phyloP scores from a whole-genome alignment of 805 yeast species.

The Cyberlindnera meyerae region DNA sequence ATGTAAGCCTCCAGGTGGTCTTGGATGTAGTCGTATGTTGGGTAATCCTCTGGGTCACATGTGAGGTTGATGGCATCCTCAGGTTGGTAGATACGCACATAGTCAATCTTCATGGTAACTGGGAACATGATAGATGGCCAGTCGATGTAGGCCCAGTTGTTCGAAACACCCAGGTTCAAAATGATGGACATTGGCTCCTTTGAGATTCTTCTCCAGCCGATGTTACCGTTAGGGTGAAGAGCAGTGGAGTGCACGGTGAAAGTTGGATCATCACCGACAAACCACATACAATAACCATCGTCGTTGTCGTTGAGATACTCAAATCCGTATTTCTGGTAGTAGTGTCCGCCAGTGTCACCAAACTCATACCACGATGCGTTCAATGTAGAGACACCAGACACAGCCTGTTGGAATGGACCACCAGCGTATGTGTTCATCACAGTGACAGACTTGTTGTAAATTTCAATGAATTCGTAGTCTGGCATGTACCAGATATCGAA shows the following conservation, averaged over 20 bases:
- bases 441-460: conserved; percentile 65
- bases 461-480: conserved; percentile 73
- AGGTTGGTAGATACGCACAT: conserved; percentile 92
- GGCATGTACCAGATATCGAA: conserved; percentile 93
- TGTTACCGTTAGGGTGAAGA: conserved; percentile 85
- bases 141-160: conserved; percentile 90
- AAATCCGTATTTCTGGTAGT: conserved; percentile 69
- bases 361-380: conserved; percentile 79
- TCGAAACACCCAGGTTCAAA: conserved; percentile 85
- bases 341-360: conserved; percentile 43
- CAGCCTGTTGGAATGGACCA: conserved; percentile 91
- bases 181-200: conserved; percentile 92
- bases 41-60: conserved; percentile 84
- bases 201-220: conserved; percentile 75
- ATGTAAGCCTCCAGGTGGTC: conserved; percentile 64
- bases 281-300: conserved; percentile 80
- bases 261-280: conserved; percentile 76
- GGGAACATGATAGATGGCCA: conserved; percentile 85
- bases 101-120: conserved; percentile 67
- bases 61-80: conserved; percentile 51
- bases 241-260: conserved; percentile 69
- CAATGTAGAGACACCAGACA: conserved; percentile 75
- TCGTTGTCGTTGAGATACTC: conserved; percentile 72
- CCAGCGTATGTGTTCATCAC: conserved; percentile 86
- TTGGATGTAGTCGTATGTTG: conserved; percentile 80